Conservation (phyloP, 257 asterid species). For the Solanum megistacrolobum region DNA sequence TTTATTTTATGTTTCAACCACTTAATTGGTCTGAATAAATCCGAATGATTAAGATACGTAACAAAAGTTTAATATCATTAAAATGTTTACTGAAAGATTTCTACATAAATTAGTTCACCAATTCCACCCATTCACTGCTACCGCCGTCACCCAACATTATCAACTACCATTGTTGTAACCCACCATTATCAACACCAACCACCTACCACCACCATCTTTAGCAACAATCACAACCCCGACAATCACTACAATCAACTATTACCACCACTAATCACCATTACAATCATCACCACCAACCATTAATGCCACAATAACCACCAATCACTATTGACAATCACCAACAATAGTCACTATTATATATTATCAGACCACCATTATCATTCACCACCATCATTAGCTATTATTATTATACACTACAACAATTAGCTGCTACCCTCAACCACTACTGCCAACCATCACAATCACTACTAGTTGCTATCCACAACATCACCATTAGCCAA, state of each 20-base stretch:
- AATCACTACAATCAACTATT: neutral
- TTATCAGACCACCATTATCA: neutral
- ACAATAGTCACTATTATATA: neutral
- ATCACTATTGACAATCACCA: neutral
- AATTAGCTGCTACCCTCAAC: neutral
- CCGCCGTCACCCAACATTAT: neutral
- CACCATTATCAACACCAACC: neutral
- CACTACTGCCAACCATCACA: neutral
- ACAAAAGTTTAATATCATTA: neutral
- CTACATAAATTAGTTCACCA: neutral
- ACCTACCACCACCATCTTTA: neutral
- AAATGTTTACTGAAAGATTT: neutral
- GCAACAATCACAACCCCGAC: neutral
- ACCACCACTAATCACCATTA: neutral
- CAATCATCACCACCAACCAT: neutral
- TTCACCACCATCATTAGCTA: neutral
- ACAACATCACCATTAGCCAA: neutral
- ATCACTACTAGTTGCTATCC: neutral
- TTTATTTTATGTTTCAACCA: neutral
- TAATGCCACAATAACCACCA: neutral
- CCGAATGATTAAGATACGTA: neutral
- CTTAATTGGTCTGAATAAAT: neutral
- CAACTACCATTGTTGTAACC: neutral
- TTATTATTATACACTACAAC: neutral
- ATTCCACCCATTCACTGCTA: neutral